Percentiles rank a stretch among this genome's conserved stretches.
phyloP scores from a whole-genome alignment of 345 rosid species.

The Lenwebbia sp. region DNA sequence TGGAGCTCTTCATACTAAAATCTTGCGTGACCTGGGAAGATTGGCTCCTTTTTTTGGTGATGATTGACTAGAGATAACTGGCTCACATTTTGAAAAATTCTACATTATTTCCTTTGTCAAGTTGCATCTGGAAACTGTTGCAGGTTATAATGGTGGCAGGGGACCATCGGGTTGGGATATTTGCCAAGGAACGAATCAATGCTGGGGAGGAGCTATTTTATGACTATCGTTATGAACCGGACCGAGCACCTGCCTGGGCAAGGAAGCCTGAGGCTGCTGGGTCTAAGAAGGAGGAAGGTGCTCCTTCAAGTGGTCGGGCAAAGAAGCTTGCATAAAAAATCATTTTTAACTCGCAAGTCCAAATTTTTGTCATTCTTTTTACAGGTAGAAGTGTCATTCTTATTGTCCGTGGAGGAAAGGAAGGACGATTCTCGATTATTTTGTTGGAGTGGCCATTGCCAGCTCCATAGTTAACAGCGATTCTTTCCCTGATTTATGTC shows the following conservation, averaged over 20 bases:
- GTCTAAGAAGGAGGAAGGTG: constrained; percentile 70
- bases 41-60: background rate
- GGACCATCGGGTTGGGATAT: constrained; percentile 93
- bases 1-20: background rate
- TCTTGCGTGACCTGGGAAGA: background rate
- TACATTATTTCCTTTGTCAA: background rate
- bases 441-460: constrained; percentile 23
- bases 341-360: background rate
- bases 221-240: constrained; percentile 93
- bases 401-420: constrained; percentile 12
- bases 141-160: constrained; percentile 98
- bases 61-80: background rate
- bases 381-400: constrained; percentile 25
- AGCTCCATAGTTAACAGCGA: constrained; percentile 15
- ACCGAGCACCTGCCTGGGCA: constrained; percentile 98
- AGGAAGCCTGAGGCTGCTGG: constrained; percentile 88
- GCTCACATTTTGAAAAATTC: background rate
- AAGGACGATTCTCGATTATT: constrained; percentile 10
- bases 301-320: constrained; percentile 78
- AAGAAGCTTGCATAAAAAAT: constrained; percentile 76
- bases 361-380: constrained; percentile 21
- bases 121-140: background rate
- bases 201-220: constrained; percentile 93
- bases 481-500: background rate
- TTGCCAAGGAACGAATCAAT: constrained; percentile 85